Evolutionary conservation across 2,329 filamentous ascomycete species (phyloP).

Genomic region (Trichoderma guizhouense): DNA sequence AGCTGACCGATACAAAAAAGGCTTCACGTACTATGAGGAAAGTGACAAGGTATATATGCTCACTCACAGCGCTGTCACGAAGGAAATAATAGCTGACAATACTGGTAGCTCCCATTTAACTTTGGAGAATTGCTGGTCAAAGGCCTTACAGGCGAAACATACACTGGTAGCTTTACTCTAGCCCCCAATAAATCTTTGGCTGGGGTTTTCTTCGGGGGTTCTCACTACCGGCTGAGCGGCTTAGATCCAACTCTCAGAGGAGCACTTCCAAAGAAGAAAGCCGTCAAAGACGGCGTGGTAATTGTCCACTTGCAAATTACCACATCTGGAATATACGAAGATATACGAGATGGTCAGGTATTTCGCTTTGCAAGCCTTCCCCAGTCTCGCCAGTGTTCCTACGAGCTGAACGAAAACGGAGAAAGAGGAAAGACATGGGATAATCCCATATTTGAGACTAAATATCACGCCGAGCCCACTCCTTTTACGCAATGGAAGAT

Average conservation of each 20-base stretch:
- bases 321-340: not conserved
- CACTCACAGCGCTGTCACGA: not conserved
- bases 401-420: not conserved
- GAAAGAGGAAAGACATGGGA: not conserved
- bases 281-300: not conserved
- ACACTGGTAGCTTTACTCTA: not conserved
- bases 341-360: not conserved
- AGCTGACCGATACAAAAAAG: not conserved
- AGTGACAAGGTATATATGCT: not conserved
- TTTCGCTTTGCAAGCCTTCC: not conserved
- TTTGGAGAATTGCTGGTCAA: not conserved
- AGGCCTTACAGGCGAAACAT: not conserved
- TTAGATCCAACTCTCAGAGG: not conserved
- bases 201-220: not conserved
- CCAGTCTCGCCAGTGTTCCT: not conserved
- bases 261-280: not conserved
- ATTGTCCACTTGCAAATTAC: not conserved
- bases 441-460: not conserved
- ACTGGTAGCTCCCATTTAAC: not conserved
- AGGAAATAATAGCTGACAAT: not conserved
- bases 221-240: not conserved
- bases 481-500: not conserved
- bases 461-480: not conserved
- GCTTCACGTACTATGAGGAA: not conserved
- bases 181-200: not conserved